A percentile compares a stretch with the other conserved stretches of the same genome.
These are phyloP conservation scores for Halophytophthora polymorphica DNA, from an alignment of 352 stramenopile species.

Conservation along the genomic window DNA sequence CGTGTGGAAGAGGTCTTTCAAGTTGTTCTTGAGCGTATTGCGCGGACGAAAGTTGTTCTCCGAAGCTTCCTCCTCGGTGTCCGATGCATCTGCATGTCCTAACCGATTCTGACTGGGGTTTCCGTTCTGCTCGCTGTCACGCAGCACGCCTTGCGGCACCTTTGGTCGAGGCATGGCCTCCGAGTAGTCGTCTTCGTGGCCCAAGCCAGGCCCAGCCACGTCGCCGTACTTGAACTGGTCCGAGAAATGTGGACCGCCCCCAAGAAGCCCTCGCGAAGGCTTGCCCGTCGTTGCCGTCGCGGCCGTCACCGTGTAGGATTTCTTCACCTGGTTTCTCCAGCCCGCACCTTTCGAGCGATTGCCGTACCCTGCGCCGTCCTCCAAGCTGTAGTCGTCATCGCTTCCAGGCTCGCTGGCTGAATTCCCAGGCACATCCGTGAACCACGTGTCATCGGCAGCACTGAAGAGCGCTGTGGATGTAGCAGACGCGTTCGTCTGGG, in stretches of 20 bases:
- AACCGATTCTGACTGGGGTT: constrained; percentile 5
- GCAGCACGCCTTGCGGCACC: constrained; percentile 1
- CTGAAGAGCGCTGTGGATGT: constrained; percentile 38
- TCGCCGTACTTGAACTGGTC: constrained; percentile 36
- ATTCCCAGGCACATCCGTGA: constrained; percentile 38
- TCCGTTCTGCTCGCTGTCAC: constrained; percentile 4
- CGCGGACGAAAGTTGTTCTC: constrained; percentile 17
- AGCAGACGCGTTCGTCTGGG: constrained; percentile 1
- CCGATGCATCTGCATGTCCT: background rate
- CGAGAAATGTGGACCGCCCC: constrained; percentile 28
- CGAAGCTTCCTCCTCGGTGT: background rate
- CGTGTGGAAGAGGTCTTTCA: constrained; percentile 36
- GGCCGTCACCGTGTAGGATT: constrained; percentile 21
- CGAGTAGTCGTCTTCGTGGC: constrained; percentile 20
- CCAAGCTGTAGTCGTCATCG: constrained; percentile 12
- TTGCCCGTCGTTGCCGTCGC: constrained; percentile 11
- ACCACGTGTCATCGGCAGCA: constrained; percentile 54
- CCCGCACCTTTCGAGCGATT: constrained; percentile 13
- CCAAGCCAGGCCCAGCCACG: constrained; percentile 17
- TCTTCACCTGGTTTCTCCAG: constrained; percentile 30
- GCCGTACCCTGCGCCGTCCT: constrained; percentile 7
- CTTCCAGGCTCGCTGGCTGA: constrained; percentile 5
- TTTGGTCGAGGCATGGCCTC: constrained; percentile 21
- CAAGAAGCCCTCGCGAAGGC: constrained; percentile 18
- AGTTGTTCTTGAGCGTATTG: constrained; percentile 28